Evolutionary conservation across 441 rosid genomes (phyloP).

Genomic region (Pelargonium exstipulatum): DNA sequence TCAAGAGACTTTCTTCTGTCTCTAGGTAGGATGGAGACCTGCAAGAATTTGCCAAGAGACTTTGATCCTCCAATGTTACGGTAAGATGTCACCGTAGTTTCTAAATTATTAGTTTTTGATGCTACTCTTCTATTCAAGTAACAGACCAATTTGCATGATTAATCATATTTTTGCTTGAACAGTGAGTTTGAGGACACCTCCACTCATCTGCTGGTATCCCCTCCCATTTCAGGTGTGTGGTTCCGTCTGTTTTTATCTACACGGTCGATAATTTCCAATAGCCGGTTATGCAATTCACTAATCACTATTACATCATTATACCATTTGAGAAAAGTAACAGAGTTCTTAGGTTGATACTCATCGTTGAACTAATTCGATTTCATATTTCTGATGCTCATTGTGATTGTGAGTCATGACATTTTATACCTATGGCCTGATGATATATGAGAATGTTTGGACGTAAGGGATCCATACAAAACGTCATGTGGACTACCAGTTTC

Average conservation of each 20-base stretch:
- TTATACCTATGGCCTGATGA: background rate
- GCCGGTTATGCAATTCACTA: background rate
- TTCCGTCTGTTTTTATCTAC: background rate
- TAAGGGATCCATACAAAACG: background rate
- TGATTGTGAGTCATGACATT: background rate
- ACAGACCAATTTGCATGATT: background rate
- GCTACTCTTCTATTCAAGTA: background rate
- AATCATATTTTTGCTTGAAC: slow-evolving; percentile 5
- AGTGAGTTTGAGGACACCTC: slow-evolving; percentile 28
- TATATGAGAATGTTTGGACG: slow-evolving; percentile 7
- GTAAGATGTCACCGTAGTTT: slow-evolving; percentile 13
- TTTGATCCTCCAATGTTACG: slow-evolving; percentile 27
- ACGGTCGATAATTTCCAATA: background rate
- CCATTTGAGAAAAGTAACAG: background rate
- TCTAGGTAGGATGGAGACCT: slow-evolving; percentile 25
- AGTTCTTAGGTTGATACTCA: slow-evolving; percentile 1
- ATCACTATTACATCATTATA: background rate
- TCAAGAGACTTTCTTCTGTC: slow-evolving; percentile 27
- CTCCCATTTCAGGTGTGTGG: slow-evolving; percentile 24
- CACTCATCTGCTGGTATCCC: slow-evolving; percentile 9
- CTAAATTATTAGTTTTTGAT: background rate
- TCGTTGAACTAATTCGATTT: background rate
- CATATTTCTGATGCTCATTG: background rate
- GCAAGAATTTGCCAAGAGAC: slow-evolving; percentile 28
- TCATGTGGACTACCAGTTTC: too few relatives aligned